A percentile compares a stretch with the other conserved stretches of the same genome.
phyloP scores from a whole-genome alignment of 1,139 yeast species.

The Yamadazyma blattariae region DNA sequence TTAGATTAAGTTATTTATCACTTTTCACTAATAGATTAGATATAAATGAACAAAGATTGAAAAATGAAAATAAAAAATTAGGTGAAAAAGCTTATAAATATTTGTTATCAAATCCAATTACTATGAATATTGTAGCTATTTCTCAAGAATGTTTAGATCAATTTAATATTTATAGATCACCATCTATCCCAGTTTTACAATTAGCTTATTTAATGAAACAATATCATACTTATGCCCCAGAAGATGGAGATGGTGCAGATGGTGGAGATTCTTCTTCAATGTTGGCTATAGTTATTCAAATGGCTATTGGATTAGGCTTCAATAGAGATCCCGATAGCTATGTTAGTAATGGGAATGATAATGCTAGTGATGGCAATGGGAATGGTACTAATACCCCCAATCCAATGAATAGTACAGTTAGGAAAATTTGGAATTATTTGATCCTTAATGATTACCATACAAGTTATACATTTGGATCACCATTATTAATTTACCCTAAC shows the following conservation, averaged over 20 bases:
- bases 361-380: neutral
- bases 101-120: slow-evolving; percentile 46
- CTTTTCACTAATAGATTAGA: slow-evolving; percentile 31
- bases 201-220: slow-evolving; percentile 36
- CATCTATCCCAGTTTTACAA: slow-evolving; percentile 50
- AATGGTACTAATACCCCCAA: slow-evolving; percentile 16
- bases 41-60: slow-evolving; percentile 25
- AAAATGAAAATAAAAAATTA: slow-evolving; percentile 20
- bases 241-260: slow-evolving; percentile 50
- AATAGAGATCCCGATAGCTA: slow-evolving; percentile 40
- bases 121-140: slow-evolving; percentile 40
- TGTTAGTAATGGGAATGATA: slow-evolving; percentile 7
- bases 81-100: slow-evolving; percentile 34
- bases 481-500: slow-evolving; percentile 17
- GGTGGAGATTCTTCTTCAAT: slow-evolving; percentile 42
- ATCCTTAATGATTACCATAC: slow-evolving; percentile 24
- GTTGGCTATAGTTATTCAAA: slow-evolving; percentile 37
- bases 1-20: slow-evolving; percentile 31
- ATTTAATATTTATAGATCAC: slow-evolving; percentile 46
- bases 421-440: slow-evolving; percentile 57
- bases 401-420: slow-evolving; percentile 33
- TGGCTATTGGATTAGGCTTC: slow-evolving; percentile 46
- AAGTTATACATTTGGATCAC: slow-evolving; percentile 30
- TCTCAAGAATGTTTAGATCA: slow-evolving; percentile 55
- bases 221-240: slow-evolving; percentile 46